Conservation (phyloP, 2,329 filamentous ascomycete genomes). For the Fusarium graminum region DNA sequence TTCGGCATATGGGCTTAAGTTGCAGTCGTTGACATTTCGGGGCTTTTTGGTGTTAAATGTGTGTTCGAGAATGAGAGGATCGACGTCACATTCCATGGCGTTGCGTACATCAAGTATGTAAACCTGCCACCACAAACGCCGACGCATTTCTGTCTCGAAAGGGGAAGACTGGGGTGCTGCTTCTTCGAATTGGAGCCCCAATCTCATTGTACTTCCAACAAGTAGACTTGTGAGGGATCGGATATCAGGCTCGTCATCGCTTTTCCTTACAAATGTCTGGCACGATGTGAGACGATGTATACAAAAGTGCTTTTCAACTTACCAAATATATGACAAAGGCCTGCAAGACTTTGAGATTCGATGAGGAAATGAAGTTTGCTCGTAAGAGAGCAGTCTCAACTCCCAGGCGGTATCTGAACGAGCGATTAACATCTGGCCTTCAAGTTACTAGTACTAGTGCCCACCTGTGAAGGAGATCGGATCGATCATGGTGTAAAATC, state of each 20-base stretch:
- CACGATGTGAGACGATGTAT: background rate
- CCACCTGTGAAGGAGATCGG: background rate
- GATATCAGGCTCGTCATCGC: background rate
- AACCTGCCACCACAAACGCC: conserved; percentile 1
- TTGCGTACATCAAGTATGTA: background rate
- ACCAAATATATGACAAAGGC: background rate
- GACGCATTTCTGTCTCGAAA: background rate
- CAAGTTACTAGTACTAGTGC: background rate
- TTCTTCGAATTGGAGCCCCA: background rate
- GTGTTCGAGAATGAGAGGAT: background rate
- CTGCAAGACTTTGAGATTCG: background rate
- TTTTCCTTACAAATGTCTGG: background rate
- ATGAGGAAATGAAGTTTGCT: background rate
- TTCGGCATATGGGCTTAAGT: background rate
- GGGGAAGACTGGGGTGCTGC: background rate
- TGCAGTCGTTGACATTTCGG: background rate
- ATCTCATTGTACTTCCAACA: background rate
- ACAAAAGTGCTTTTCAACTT: background rate
- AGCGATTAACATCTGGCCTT: background rate
- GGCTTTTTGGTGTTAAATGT: background rate
- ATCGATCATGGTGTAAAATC: background rate
- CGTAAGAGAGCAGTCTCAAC: background rate
- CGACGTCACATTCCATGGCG: background rate
- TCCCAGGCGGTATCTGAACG: background rate
- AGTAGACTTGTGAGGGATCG: background rate